Conservation (phyloP, 805 yeast genomes). For the Saturnispora zaruensis region DNA sequence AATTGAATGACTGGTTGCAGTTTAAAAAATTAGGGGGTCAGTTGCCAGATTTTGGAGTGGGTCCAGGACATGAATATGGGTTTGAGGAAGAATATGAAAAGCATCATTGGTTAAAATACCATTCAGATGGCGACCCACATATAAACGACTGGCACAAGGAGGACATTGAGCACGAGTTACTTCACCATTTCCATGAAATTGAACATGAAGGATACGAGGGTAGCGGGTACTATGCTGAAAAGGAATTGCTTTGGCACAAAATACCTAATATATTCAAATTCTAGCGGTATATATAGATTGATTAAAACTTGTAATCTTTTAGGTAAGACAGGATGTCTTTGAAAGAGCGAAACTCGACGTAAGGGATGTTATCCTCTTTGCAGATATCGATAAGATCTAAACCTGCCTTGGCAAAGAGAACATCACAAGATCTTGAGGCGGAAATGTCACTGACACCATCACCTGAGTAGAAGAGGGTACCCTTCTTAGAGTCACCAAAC, state of each 20-base stretch:
- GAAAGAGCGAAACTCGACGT: constrained; percentile 71
- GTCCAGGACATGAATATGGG: constrained; percentile 82
- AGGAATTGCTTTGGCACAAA: constrained; percentile 5
- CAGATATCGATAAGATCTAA: constrained; percentile 84
- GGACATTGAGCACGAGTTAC: constrained; percentile 78
- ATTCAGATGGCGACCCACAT: constrained; percentile 72
- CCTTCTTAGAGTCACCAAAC: constrained; percentile 31
- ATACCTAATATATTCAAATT: constrained; percentile 3
- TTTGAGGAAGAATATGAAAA: constrained; percentile 90
- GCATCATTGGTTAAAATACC: constrained; percentile 87
- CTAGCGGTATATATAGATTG: not conserved
- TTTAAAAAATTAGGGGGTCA: constrained; percentile 56
- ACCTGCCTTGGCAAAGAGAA: constrained; percentile 89
- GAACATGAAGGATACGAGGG: constrained; percentile 39
- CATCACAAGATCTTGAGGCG: constrained; percentile 92
- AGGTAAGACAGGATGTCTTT: constrained; percentile 62
- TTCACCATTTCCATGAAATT: constrained; percentile 80
- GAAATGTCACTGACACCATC: constrained; percentile 95
- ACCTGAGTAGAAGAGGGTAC: constrained; percentile 84
- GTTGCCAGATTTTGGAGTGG: constrained; percentile 87
- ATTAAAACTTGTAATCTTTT: constrained; percentile 17
- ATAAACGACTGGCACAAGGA: constrained; percentile 75
- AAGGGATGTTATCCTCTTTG: constrained; percentile 70
- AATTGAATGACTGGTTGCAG: constrained; percentile 59
- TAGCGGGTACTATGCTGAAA: constrained; percentile 32